Conservation (phyloP, 73 alveolate species). For the Strombidium stylifer region DNA sequence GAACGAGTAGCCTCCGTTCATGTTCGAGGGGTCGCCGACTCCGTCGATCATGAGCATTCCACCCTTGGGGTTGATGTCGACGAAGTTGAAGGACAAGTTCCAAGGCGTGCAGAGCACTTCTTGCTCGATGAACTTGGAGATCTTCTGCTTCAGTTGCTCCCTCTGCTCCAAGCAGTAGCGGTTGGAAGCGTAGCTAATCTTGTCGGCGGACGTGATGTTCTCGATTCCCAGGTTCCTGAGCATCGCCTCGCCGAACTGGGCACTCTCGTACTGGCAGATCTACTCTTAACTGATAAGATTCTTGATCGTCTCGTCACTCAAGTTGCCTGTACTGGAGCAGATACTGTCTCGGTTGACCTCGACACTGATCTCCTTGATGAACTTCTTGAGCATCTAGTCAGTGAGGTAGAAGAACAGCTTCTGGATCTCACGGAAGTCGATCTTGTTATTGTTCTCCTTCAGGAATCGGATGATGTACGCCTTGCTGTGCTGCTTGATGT, state of each 20-base stretch:
- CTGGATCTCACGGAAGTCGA: constrained; percentile 72
- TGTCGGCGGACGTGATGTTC: constrained; percentile 86
- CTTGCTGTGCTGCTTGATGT: constrained; percentile 84
- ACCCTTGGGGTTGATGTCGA: constrained; percentile 62
- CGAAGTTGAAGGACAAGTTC: constrained; percentile 86
- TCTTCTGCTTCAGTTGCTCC: constrained; percentile 54
- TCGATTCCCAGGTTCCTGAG: constrained; percentile 89
- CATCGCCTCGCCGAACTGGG: constrained; percentile 88
- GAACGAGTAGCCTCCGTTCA: constrained; percentile 96
- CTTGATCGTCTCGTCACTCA: constrained; percentile 69
- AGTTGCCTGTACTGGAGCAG: constrained; percentile 64
- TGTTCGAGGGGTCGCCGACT: constrained; percentile 97
- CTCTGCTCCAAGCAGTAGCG: constrained; percentile 78
- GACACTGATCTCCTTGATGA: constrained; percentile 82
- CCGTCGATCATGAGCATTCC: constrained; percentile 96
- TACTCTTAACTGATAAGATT: constrained; percentile 86
- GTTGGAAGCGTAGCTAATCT: constrained; percentile 89
- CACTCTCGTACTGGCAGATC: constrained; percentile 94
- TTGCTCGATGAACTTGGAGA: constrained; percentile 93
- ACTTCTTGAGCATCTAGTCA: constrained; percentile 86
- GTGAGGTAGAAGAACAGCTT: constrained; percentile 67
- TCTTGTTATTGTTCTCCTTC: constrained; percentile 76
- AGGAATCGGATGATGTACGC: constrained; percentile 87
- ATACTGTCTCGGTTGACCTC: constrained; percentile 74
- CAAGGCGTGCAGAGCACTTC: constrained; percentile 97